These are phyloP conservation scores for Eucalyptus leucophloia DNA, from an alignment of 345 rosid species.

Conservation along the genomic window DNA sequence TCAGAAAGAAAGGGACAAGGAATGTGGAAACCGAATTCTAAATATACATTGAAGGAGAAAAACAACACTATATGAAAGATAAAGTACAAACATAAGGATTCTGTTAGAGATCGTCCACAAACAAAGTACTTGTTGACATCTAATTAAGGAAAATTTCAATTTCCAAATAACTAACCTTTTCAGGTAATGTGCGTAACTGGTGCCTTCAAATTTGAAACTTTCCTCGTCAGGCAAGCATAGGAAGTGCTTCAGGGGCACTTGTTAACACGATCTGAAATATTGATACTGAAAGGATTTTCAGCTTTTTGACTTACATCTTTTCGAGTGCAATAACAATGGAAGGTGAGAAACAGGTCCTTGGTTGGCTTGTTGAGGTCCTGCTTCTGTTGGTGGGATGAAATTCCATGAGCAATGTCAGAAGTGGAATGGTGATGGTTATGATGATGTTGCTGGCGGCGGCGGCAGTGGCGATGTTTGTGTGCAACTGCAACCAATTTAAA, in stretches of 20 bases:
- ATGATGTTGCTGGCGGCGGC: neutral
- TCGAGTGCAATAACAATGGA: conserved; percentile 80
- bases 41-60: neutral
- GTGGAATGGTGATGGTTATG: neutral
- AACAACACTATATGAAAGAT: neutral
- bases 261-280: neutral
- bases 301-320: conserved; percentile 45
- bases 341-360: conserved; percentile 57
- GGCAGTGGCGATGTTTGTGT: neutral
- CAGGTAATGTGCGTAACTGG: neutral
- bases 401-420: neutral
- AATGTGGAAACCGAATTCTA: neutral
- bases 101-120: neutral
- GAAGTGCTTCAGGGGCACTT: neutral
- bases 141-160: neutral
- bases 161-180: neutral
- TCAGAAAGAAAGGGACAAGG: neutral
- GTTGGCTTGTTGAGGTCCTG: conserved; percentile 29
- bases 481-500: neutral
- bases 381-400: conserved; percentile 3
- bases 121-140: neutral
- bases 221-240: neutral
- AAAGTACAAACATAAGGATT: neutral
- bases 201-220: neutral
- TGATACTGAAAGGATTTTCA: neutral